These are phyloP conservation scores for Lablab purpureus DNA, from an alignment of 306 rosid species.

Conservation along the genomic window DNA sequence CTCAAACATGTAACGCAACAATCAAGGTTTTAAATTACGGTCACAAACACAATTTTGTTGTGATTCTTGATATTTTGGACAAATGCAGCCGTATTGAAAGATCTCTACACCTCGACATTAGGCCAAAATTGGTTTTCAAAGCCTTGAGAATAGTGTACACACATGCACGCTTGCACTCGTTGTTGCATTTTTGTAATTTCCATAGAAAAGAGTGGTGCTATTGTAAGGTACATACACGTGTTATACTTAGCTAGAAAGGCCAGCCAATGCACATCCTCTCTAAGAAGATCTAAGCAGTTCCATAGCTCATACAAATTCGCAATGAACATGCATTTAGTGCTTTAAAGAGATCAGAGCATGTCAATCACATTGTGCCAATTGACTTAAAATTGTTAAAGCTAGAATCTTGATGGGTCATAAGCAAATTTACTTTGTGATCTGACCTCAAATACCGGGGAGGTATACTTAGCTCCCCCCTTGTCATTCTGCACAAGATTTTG, in stretches of 20 bases:
- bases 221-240: neutral
- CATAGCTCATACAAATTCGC: conserved; percentile 3
- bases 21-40: neutral
- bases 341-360: conserved; percentile 15
- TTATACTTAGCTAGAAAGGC: neutral
- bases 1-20: neutral
- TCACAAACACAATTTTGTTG: too few relatives aligned
- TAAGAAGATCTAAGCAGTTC: neutral
- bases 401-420: conserved; percentile 54
- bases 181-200: neutral
- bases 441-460: conserved; percentile 72
- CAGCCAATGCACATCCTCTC: conserved; percentile 1
- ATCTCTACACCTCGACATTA: neutral
- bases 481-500: conserved; percentile 49
- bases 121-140: neutral
- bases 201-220: neutral
- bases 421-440: conserved; percentile 66
- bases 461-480: conserved; percentile 47
- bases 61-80: neutral
- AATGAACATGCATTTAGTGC: conserved; percentile 8
- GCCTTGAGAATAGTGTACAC: neutral
- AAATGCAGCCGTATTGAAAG: neutral
- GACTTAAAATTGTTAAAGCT: conserved; percentile 28
- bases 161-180: neutral
- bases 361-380: conserved; percentile 12